Evolutionary conservation across 106 monocot genomes (phyloP).

Genomic region (Cymbidium sinense): DNA sequence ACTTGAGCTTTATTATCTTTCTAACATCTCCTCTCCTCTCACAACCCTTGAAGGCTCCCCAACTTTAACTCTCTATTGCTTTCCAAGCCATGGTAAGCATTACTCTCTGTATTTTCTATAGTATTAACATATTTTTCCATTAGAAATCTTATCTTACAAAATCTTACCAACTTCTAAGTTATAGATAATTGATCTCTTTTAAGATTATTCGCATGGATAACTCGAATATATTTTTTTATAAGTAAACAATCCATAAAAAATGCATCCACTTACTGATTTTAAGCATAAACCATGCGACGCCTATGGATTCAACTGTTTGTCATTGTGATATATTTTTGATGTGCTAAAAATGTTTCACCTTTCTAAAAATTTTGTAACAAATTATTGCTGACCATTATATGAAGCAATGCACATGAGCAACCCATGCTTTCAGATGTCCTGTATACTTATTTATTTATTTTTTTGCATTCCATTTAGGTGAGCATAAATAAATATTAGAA

Average conservation of each 20-base stretch:
- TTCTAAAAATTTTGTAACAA: background rate
- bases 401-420: background rate
- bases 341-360: background rate
- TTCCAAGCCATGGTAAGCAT: background rate
- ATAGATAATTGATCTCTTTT: background rate
- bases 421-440: background rate
- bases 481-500: background rate
- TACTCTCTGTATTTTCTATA: background rate
- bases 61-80: background rate
- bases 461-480: background rate
- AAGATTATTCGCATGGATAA: background rate
- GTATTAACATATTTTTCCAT: background rate
- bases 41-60: background rate
- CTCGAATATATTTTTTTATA: background rate
- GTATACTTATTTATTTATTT: background rate
- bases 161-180: background rate
- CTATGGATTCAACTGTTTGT: background rate
- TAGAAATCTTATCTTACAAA: background rate
- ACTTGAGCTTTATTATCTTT: background rate
- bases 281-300: background rate
- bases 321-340: background rate
- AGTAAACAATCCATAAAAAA: background rate
- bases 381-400: background rate
- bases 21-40: background rate
- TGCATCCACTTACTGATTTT: background rate